Evolutionary conservation across 78 protist genomes (phyloP), one percentile per base, ranked within the genome.

Genomic region (Creolimax fragrantissima): DNA sequence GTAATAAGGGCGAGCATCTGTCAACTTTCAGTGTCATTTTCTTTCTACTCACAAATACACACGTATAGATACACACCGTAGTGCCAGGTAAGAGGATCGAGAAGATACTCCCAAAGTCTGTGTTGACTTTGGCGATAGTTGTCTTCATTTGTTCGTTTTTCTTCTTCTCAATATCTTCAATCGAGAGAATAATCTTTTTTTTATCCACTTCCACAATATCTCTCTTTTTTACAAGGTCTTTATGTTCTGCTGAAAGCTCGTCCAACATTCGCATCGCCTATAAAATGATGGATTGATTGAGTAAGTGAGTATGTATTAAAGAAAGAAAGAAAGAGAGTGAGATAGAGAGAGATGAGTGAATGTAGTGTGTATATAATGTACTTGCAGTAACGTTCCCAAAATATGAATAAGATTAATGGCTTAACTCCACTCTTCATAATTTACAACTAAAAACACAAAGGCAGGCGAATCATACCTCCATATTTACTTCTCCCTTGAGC

Each of bases 21-120:
- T n/a, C n/a, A n/a, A n/a, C n/a, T n/a, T n/a, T n/a, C n/a, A 6
- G 35, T 5, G 5, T 24, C 86, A 83, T 5, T 24, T 5, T 0
- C 42, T 83, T 83, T 11, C 86, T 24, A 35, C 74, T 17, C 74
- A 58, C 74, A 58, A 58, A 58, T 11, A 58, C 39, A 58, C 74
- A 17, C 39, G 39, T 58, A 58, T 32, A 17, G 3, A 98, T 88
- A 89, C 91, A 95, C 7, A 98, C 97, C 24, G 41, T 37, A 2
- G 99, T 90, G 24, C 99, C 98, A 3, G 99, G 99, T 74, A 99
- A 93, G 3, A 98, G 94, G 2, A 97, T 95, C 35, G 95, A 92
- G 91, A 99, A 99, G 81, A 99, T 98, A 17, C 92, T 41, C 41
- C 98, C 96, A 94, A 97, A 98, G 92, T 95, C 97, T 17, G 84